Percentiles rank a stretch among this genome's conserved stretches.
These are phyloP conservation scores for Fusarium sp. DNA, from an alignment of 2,329 filamentous ascomycete genomes.

Conservation along the genomic window DNA sequence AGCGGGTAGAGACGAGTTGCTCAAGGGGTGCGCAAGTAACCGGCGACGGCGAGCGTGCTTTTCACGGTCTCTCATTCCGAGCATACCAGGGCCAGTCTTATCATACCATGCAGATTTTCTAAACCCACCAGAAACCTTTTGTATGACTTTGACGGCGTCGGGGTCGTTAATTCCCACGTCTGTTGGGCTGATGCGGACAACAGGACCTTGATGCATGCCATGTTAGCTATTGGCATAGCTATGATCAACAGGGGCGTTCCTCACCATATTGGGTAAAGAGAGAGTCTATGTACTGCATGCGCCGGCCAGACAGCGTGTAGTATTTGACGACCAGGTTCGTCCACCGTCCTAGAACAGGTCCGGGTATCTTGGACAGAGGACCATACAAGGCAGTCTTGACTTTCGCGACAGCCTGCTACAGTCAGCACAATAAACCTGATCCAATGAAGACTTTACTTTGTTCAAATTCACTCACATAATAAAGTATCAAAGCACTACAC, in stretches of 20 bases:
- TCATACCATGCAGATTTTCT: not conserved
- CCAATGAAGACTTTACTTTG: accelerated
- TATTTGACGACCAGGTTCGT: not conserved
- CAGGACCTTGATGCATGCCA: not conserved
- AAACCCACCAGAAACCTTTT: not conserved
- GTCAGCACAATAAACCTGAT: not conserved
- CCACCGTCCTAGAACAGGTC: not conserved
- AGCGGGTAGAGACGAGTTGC: not conserved
- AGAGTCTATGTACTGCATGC: not conserved
- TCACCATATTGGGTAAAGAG: not conserved
- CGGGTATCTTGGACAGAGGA: not conserved
- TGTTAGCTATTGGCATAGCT: accelerated
- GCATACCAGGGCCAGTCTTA: not conserved
- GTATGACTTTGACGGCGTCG: not conserved
- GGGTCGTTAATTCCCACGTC: not conserved
- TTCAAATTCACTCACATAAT: not conserved
- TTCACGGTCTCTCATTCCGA: not conserved
- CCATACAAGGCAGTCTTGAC: not conserved
- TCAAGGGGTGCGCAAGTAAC: not conserved
- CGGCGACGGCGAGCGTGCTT: not conserved
- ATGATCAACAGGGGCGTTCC: accelerated
- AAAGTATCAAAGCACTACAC: not conserved
- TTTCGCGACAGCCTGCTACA: not conserved
- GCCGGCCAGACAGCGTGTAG: not conserved
- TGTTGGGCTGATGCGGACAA: not conserved